A percentile compares a stretch with the other conserved stretches of the same genome.
phyloP scores from a whole-genome alignment of 176 grass and related monocot genomes.

The Carex kokanica region DNA sequence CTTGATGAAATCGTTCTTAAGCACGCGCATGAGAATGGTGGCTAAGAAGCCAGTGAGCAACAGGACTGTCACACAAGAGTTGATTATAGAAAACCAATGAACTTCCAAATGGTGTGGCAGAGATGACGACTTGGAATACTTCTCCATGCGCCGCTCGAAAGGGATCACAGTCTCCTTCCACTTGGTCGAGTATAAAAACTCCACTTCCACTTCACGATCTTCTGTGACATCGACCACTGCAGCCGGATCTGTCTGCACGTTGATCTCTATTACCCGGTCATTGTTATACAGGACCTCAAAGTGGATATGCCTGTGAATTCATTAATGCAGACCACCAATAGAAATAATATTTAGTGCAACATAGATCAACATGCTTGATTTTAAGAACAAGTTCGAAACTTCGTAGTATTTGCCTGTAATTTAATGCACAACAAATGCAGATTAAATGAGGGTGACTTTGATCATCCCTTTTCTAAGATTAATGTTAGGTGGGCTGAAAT shows the following conservation, averaged over 20 bases:
- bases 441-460: background rate
- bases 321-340: background rate
- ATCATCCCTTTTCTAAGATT: background rate
- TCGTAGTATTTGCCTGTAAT: background rate
- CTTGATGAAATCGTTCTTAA: conserved; percentile 99
- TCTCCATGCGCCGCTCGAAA: conserved; percentile 93
- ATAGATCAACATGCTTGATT: background rate
- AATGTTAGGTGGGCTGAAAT: background rate
- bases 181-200: conserved; percentile 80
- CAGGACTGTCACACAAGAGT: conserved; percentile 90
- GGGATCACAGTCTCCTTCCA: conserved; percentile 79
- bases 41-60: conserved; percentile 87
- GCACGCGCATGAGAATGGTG: conserved; percentile 92
- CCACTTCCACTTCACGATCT: conserved; percentile 60
- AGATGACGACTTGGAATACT: conserved; percentile 82
- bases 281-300: conserved; percentile 78
- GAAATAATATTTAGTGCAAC: background rate
- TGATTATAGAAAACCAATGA: conserved; percentile 98
- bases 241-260: conserved; percentile 63
- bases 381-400: background rate
- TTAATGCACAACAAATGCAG: background rate
- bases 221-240: conserved; percentile 71
- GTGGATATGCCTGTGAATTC: conserved; percentile 53
- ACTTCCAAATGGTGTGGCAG: conserved; percentile 83
- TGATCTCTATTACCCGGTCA: conserved; percentile 83